Conservation (phyloP, 192 early-diverging fungal species). For the Rhizoclosmatium sp. region DNA sequence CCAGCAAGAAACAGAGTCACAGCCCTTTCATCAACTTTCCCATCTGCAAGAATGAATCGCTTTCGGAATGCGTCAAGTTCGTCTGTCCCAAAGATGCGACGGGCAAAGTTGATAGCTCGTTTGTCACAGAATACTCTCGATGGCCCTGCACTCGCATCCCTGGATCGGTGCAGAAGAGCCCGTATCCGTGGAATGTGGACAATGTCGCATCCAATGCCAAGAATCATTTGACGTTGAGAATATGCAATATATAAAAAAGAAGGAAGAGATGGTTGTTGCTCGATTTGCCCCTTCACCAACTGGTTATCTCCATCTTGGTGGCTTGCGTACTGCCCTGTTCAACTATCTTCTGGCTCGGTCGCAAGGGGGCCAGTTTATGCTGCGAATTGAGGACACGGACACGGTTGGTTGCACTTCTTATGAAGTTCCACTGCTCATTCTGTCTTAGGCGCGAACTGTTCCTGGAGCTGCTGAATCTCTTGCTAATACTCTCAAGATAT, state of each 20-base stretch:
- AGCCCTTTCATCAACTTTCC: neutral
- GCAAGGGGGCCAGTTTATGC: slow-evolving; percentile 75
- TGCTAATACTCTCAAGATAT: slow-evolving; percentile 72
- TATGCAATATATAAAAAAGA: neutral
- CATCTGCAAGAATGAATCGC: neutral
- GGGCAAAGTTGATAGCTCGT: slow-evolving; percentile 6
- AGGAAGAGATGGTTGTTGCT: neutral
- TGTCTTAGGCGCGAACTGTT: slow-evolving; percentile 68
- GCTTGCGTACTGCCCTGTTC: slow-evolving; percentile 90
- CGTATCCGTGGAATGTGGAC: slow-evolving; percentile 71
- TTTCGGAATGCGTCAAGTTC: slow-evolving; percentile 5
- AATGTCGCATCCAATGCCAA: slow-evolving; percentile 84
- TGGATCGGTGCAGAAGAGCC: slow-evolving; percentile 54
- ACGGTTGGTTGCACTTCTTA: slow-evolving; percentile 45
- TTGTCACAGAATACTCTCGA: too few relatives aligned
- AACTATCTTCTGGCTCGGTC: slow-evolving; percentile 86
- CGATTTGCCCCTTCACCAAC: slow-evolving; percentile 96
- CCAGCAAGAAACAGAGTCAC: slow-evolving; percentile 4
- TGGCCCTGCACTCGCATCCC: too few relatives aligned
- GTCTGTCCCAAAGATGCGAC: slow-evolving; percentile 34
- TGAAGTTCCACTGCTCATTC: neutral
- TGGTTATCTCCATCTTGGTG: slow-evolving; percentile 91
- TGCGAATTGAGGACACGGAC: slow-evolving; percentile 97
- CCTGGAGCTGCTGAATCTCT: slow-evolving; percentile 76
- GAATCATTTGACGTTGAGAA: slow-evolving; percentile 43